Evolutionary conservation across 805 yeast species (phyloP), one percentile per base, ranked within the genome.

Genomic region (Yarrowia osloensis): DNA sequence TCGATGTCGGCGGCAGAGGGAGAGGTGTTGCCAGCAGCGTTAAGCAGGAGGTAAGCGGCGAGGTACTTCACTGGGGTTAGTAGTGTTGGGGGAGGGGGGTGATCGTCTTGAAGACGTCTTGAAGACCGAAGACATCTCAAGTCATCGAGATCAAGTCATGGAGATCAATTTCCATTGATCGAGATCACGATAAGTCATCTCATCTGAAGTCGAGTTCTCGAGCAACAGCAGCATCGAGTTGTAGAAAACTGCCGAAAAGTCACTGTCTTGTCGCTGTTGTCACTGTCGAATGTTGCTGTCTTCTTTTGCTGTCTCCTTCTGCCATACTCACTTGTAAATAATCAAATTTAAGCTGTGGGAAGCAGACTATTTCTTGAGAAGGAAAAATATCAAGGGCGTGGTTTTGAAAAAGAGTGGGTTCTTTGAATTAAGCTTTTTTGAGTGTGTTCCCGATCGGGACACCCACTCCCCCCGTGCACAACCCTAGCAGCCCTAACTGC

Each of bases 41-140:
- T 92, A 84, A 95, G 88, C 85, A 94, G 89, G 84, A 95, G 89
- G 87, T 95, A 95, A 83, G 99, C 98, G 85, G 99, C 99, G 85
- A 95, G 89, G 88, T 94, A 94, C 90, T 92, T 95, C 98, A 92
- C 85, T 80, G 65, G n/a, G 57, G 44, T 49, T n/a, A n/a, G n/a
- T 52, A 52, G 59, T 52, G n/a, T 4, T 13, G 46, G n/a, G n/a
- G n/a, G n/a, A n/a, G n/a, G n/a, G n/a, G n/a, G n/a, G n/a, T n/a
- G n/a, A n/a, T n/a, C n/a, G n/a, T n/a, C n/a, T n/a, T n/a, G n/a
- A n/a, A n/a, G n/a, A n/a, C n/a, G n/a, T n/a, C n/a, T n/a, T n/a
- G n/a, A n/a, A n/a, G n/a, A n/a, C 31, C 31, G 31, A 11, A 28
- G 31, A 28, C 31, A 28, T 28, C 29, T 7, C 12, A 39, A n/a